Evolutionary conservation across 2,329 filamentous ascomycete genomes (phyloP).

Genomic region (Penicillium sp.): DNA sequence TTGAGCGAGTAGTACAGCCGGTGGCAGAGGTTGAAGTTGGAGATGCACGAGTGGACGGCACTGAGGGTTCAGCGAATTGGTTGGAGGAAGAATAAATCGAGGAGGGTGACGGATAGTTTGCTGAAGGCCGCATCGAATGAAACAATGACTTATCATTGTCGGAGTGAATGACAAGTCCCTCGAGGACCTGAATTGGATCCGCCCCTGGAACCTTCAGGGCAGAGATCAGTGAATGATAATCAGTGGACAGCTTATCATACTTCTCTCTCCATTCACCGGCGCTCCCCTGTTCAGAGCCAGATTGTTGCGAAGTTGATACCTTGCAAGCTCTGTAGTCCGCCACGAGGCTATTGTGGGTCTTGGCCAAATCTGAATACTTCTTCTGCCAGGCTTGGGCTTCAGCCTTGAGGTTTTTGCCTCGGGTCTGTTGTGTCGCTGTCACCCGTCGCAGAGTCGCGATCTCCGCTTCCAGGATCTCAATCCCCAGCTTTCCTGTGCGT

Average conservation of each 20-base stretch:
- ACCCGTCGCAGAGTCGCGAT: constrained; percentile 28
- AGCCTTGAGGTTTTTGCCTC: constrained; percentile 30
- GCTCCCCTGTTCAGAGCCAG: neutral
- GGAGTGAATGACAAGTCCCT: neutral
- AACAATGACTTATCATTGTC: too few relatives aligned
- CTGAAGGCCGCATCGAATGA: neutral
- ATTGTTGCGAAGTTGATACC: constrained; percentile 13
- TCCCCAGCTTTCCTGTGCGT: constrained; percentile 30
- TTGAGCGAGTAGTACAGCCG: too few relatives aligned
- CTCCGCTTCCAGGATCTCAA: constrained; percentile 13
- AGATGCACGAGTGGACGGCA: too few relatives aligned
- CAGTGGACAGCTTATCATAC: neutral
- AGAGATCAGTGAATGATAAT: neutral
- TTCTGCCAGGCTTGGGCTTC: constrained; percentile 33
- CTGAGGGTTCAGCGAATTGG: too few relatives aligned
- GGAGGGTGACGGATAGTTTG: neutral
- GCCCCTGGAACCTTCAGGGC: neutral
- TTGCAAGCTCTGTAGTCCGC: constrained; percentile 22
- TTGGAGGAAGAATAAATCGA: neutral
- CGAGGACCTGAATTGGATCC: neutral
- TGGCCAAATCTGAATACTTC: constrained; percentile 25
- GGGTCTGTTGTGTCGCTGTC: constrained; percentile 27
- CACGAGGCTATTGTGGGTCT: constrained; percentile 11
- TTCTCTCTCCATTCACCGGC: neutral
- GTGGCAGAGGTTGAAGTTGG: too few relatives aligned